Base-by-base conservation (phyloP, 2,329 filamentous ascomycete species). In the Aspergillus fumigatiaffinis region DNA sequence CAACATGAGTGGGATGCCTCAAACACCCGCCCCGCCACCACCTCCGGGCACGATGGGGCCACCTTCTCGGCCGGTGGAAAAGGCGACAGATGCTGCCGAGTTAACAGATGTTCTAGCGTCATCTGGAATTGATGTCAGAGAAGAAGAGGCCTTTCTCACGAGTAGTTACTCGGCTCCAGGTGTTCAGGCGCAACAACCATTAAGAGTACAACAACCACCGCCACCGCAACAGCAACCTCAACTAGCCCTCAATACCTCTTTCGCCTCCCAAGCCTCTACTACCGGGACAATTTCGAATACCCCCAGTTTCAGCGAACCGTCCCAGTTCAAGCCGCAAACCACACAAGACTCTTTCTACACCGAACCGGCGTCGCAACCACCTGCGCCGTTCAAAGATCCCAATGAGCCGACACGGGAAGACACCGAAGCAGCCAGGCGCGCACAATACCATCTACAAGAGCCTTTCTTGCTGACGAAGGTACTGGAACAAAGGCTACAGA, bases 71-170 rank as follows among this genome's bases (percentile, higher is more conserved):
- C 85, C 84, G 12, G 76, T 71, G 12, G 78, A 80, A 8, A 79
- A 80, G 60, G 78, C 79, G 46, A 82, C 80, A 55, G 74, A 84
- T 74, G 72, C 74, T 51, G 73, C 92, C 66, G 91, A 96, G 67
- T 83, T 92, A 49, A 90, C 88, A 63, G 92, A 97, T 76, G 89
- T 92, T 52, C 76, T 96, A 54, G 87, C 88, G 20, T 90, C 89
- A 20, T 93, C 91, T 17, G 92, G 91, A 51, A 91, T 97, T 61
- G 90, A 96, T 77, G 76, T 96, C 50, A 87, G 88, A 57, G 91
- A 91, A 62, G 92, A 96, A 73, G 91, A 95, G 68, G 90, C 92
- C 65, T 90, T 86, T 63, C 81, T 94, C 72, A 87, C 90, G 48
- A 86, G 69, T 68, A 78, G 69, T 68, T 81, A 69, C 72, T 77